These are phyloP conservation scores for Primulina tabacum DNA, from an alignment of 257 asterid species.

Conservation along the genomic window DNA sequence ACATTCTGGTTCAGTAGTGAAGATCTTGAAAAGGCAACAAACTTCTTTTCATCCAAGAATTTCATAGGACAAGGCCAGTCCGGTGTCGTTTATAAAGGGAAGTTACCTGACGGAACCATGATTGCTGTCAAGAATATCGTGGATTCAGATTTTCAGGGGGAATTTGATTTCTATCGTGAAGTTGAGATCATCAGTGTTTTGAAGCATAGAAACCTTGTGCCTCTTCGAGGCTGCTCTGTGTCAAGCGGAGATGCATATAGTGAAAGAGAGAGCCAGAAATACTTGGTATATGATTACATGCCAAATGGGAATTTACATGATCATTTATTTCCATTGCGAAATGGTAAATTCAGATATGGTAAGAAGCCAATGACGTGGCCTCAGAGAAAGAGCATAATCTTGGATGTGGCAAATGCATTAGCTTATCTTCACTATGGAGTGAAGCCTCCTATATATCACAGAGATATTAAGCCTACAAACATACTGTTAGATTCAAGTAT, in stretches of 20 bases:
- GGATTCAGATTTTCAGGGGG: constrained; percentile 40
- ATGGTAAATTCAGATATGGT: constrained; percentile 1
- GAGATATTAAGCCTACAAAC: constrained; percentile 66
- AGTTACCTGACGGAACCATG: constrained; percentile 41
- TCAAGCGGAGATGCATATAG: constrained; percentile 10
- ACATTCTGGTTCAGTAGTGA: constrained; percentile 32
- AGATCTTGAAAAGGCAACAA: constrained; percentile 54
- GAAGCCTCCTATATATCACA: constrained; percentile 58
- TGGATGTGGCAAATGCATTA: constrained; percentile 61
- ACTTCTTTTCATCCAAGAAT: constrained; percentile 40
- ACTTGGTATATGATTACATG: constrained; percentile 62
- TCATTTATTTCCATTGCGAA: constrained; percentile 30
- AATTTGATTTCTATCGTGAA: constrained; percentile 42
- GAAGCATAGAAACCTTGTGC: constrained; percentile 56
- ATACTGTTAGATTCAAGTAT: constrained; percentile 47
- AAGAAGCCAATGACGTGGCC: constrained; percentile 42
- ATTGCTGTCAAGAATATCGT: constrained; percentile 49
- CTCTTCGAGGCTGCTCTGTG: constrained; percentile 50
- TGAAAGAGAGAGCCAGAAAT: constrained; percentile 30
- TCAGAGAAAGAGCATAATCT: constrained; percentile 50
- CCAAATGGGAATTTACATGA: constrained; percentile 47
- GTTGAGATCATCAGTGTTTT: constrained; percentile 52
- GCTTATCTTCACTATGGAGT: constrained; percentile 63
- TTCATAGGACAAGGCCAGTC: constrained; percentile 55
- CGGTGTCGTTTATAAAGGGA: constrained; percentile 57